Evolutionary conservation across 306 rosid genomes (phyloP), one percentile per base, ranked within the genome.

Genomic region (Trifolium dubium): DNA sequence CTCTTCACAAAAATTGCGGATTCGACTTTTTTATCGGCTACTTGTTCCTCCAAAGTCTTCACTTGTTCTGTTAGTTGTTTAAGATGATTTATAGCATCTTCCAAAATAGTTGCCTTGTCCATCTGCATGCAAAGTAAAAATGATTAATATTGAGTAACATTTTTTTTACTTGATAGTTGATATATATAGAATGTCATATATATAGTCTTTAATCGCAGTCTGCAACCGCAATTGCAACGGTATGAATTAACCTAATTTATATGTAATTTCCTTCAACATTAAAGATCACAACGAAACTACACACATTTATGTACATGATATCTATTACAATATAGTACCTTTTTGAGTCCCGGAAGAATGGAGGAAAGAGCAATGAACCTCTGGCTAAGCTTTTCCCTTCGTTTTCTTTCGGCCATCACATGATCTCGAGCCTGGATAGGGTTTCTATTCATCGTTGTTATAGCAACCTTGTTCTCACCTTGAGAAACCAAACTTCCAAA

Each of bases 21-120:
- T 74, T 93, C 92, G 39, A 84, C 79, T 2, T 80, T 88, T 67
- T 78, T 85, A 86, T 83, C 80, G 0, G 79, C 80, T 0, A 69
- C 77, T 61, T 84, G 80, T 78, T 93, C 87, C 80, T 93, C 98
- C 4, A 92, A 85, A 13, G 15, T 60, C 32, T 72, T 79, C 49
- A 84, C 83, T 3, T 80, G 81, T 75, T 86, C 96, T 49, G 88
- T 85, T 31, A 93, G 87, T 31, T 85, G 78, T 13, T 89, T 87
- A 73, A 93, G 50, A 47, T 89, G 81, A 32, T 75, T 84, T 54
- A 89, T 82, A 8, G 97, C 94, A 74, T 86, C 97, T 78, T 87
- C 97, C 65, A 91, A 82, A 1, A 93, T 92, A 1, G 98, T 84
- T 50, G 97, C 96, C 86, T 93, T 93, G 82, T 91, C 98, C 89